These are phyloP conservation scores for Hydnomerulius pinastri DNA, from an alignment of 768 basidiomycete species.

Conservation along the genomic window DNA sequence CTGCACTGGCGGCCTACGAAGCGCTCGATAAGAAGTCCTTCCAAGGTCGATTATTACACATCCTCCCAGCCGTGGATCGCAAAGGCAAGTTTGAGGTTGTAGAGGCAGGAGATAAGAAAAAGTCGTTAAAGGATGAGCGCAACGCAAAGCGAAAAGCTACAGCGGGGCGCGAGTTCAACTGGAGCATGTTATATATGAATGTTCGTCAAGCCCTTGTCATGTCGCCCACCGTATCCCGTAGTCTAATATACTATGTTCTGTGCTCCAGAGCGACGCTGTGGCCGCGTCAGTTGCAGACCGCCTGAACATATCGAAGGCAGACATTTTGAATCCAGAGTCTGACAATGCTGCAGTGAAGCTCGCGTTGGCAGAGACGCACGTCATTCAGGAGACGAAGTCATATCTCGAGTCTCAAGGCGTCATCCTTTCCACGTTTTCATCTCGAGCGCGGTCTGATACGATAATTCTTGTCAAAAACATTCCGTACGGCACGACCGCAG, in stretches of 20 bases:
- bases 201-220: conserved; percentile 53
- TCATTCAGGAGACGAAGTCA: conserved; percentile 92
- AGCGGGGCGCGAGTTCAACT: conserved; percentile 84
- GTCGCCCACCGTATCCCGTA: conserved; percentile 16
- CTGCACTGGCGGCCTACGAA: conserved; percentile 71
- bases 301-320: conserved; percentile 83
- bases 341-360: conserved; percentile 89
- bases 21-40: conserved; percentile 82
- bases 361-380: conserved; percentile 93
- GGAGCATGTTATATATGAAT: conserved; percentile 97
- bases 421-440: conserved; percentile 57
- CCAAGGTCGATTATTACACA: conserved; percentile 89
- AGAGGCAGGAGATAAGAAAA: conserved; percentile 44
- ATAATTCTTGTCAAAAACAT: conserved; percentile 95
- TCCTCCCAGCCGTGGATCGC: conserved; percentile 81
- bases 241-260: conserved; percentile 20
- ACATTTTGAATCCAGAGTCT: conserved; percentile 84
- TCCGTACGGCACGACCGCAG: conserved; percentile 80
- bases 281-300: conserved; percentile 87
- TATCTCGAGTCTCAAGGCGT: conserved; percentile 84
- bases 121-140: conserved; percentile 59
- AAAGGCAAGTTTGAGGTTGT: conserved; percentile 47
- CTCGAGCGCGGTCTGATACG: conserved; percentile 66
- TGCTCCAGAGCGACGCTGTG: conserved; percentile 86
- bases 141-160: conserved; percentile 62